Percentiles rank a stretch among this genome's conserved stretches.
Conservation (phyloP, 306 rosid species). For the Geum urbanum region DNA sequence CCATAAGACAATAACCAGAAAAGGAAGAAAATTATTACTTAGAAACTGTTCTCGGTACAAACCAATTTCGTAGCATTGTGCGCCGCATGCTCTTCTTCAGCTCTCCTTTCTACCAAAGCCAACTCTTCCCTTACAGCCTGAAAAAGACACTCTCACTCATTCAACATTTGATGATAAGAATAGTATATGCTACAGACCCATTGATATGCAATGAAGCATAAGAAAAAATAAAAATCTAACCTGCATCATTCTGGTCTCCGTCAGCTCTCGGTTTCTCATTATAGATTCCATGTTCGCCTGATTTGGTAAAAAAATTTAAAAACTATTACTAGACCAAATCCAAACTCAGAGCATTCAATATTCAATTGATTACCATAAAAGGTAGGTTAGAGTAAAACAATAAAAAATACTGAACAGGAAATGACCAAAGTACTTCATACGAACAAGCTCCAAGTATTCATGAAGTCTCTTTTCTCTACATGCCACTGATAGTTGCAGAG, state of each 20-base stretch:
- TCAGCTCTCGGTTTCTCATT: constrained; percentile 87
- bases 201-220: constrained; percentile 27
- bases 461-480: neutral
- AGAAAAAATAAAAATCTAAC: constrained; percentile 36
- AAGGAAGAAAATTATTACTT: constrained; percentile 2
- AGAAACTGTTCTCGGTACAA: constrained; percentile 17
- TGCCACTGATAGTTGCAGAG: neutral
- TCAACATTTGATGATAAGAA: constrained; percentile 20
- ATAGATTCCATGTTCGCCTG: constrained; percentile 93
- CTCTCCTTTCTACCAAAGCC: constrained; percentile 88
- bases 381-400: neutral
- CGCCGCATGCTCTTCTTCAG: constrained; percentile 92
- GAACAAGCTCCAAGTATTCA: constrained; percentile 4
- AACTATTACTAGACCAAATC: constrained; percentile 26
- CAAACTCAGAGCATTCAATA: constrained; percentile 15
- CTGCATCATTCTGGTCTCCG: constrained; percentile 99
- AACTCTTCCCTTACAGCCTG: constrained; percentile 96
- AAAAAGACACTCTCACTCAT: constrained; percentile 2
- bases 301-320: constrained; percentile 12
- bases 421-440: neutral
- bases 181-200: constrained; percentile 13
- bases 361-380: neutral
- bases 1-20: constrained; percentile 23
- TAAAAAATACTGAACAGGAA: neutral
- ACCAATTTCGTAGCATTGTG: constrained; percentile 95